Conservation (phyloP, 179 eudicot species). For the Dionaea muscipula region DNA sequence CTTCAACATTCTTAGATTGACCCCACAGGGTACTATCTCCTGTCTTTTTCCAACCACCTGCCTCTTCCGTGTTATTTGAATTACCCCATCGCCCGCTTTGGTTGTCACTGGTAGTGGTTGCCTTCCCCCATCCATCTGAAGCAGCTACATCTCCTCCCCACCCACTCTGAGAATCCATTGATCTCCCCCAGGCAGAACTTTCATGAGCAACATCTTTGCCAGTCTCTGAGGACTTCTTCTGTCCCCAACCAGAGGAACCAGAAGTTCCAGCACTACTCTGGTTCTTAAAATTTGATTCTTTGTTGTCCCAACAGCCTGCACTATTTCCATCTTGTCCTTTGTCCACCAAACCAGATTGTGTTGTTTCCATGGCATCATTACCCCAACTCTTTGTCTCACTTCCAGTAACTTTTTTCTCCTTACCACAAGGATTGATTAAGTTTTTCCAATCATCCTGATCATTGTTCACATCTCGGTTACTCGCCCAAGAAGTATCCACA, state of each 20-base stretch:
- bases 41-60: constrained; percentile 14
- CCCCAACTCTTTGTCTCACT: constrained; percentile 14
- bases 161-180: constrained; percentile 21
- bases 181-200: too few species aligned
- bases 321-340: constrained; percentile 13
- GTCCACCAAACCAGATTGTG: constrained; percentile 14
- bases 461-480: too few species aligned
- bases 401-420: constrained; percentile 7
- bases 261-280: constrained; percentile 5
- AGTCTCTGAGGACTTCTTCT: constrained; percentile 11
- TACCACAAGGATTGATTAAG: constrained; percentile 7
- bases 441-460: constrained; percentile 6
- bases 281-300: constrained; percentile 10
- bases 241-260: constrained; percentile 13
- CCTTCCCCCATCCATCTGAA: constrained; percentile 13
- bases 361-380: constrained; percentile 11
- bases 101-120: constrained; percentile 5
- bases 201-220: constrained; percentile 10
- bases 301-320: constrained; percentile 22
- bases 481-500: constrained; percentile 10
- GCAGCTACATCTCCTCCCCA: constrained; percentile 11
- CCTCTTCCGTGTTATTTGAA: constrained; percentile 7
- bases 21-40: background rate
- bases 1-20: constrained; percentile 19
- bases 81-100: constrained; percentile 9